phyloP scores from a whole-genome alignment of 106 monocot species.

The Cymbidium sinense region DNA sequence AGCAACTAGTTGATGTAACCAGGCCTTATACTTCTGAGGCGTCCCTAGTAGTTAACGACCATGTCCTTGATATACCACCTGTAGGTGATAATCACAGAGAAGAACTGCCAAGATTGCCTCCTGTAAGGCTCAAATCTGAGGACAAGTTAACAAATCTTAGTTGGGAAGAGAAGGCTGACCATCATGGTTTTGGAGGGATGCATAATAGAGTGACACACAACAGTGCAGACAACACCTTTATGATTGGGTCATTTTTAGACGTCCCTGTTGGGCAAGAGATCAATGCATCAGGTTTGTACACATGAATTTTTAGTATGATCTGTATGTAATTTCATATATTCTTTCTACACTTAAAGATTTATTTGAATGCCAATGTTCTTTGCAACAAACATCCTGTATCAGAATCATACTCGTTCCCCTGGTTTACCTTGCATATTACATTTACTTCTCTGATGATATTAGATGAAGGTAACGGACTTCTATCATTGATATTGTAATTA shows the following conservation, averaged over 20 bases:
- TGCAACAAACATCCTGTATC: neutral
- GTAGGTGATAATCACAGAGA: constrained; percentile 57
- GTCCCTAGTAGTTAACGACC: constrained; percentile 16
- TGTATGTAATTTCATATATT: neutral
- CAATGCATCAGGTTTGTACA: constrained; percentile 43
- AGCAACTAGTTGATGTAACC: constrained; percentile 25
- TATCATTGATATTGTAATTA: neutral
- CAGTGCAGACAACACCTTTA: constrained; percentile 43
- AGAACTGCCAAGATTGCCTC: constrained; percentile 75
- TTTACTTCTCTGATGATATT: neutral
- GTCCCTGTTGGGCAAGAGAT: constrained; percentile 89
- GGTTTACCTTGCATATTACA: neutral
- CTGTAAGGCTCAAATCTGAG: constrained; percentile 78
- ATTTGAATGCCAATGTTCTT: neutral
- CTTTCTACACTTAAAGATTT: neutral
- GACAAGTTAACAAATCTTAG: constrained; percentile 57
- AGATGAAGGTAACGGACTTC: neutral
- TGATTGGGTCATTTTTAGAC: constrained; percentile 85
- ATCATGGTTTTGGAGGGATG: constrained; percentile 36
- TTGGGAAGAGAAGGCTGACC: constrained; percentile 60
- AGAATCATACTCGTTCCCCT: neutral
- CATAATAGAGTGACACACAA: constrained; percentile 25
- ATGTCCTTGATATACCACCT: constrained; percentile 42
- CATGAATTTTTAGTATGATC: neutral
- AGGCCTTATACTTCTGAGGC: constrained; percentile 18